Base-by-base conservation (phyloP, 495 filamentous ascomycete genomes). In the Aspergillus campestris region DNA sequence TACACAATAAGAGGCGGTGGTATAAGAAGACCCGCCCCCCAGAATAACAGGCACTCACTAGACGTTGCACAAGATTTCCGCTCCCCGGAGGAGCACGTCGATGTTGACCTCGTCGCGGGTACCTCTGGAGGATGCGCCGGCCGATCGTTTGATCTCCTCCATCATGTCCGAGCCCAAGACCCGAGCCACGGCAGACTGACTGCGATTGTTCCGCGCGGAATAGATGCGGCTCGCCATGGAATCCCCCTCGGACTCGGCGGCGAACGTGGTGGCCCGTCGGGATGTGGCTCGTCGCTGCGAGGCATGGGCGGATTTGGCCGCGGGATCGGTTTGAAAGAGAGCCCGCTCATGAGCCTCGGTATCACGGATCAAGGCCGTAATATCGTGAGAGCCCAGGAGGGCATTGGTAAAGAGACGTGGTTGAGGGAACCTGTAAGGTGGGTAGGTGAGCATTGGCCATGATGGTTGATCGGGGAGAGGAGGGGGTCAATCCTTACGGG, bases 371-470 rank as follows among this genome's bases (percentile, higher is more conserved):
- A 98, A 63, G 8, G 88, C 77, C 8, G 94, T 96, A 53, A 98
- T 96, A 61, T 98, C 92, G 56, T 86, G 85, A 45, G 79, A 78
- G 45, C 82, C 81, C 40, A 97, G 79, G 34, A 97, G 77, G 31
- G 92, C 87, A 64, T 94, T 96, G 51, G 91, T 94, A 67, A 97
- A 98, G 58, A 91, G 87, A 55, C 88, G 94, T n/a, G 92, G 87
- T 10, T 78, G 78, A 18, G 87, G 87, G 53, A 98, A 98, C 13
- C 88, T 24, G 18, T 24, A 4, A 24, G 18, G 18, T 24, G 18
- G 18, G 18, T 24, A 24, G 54, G 15, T n/a, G 34, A 24, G 8
- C 31, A 27, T 12, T 38, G 31, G 40, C 39, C 10, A 40, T 40
- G 42, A 13, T 34, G 29, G 29, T 37, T 38, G 34, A 32, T 9